Percentiles rank a stretch among this genome's conserved stretches.
Conservation (phyloP, 208 protist genomes). For the Wallacemonas rigidus region DNA sequence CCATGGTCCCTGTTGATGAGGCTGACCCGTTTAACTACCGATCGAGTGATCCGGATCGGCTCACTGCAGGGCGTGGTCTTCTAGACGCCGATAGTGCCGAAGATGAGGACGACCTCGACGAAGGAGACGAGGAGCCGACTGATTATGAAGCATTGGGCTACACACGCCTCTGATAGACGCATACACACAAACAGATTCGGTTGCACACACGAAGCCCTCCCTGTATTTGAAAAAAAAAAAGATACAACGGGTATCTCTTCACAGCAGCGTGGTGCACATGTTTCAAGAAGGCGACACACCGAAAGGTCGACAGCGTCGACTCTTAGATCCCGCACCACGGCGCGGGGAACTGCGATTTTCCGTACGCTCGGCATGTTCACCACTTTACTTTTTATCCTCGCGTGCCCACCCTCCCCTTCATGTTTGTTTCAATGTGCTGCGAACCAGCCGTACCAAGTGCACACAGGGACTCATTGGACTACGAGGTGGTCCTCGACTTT, state of each 20-base stretch:
- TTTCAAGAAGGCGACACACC: no score
- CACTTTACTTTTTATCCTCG: neutral
- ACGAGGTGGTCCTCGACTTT: no score
- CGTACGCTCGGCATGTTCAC: no score
- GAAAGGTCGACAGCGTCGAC: no score
- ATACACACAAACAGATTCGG: slow-evolving; percentile 10
- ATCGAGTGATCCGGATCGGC: neutral
- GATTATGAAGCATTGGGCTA: slow-evolving; percentile 35
- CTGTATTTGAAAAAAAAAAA: neutral
- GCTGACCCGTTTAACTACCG: slow-evolving; percentile 6
- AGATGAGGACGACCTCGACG: slow-evolving; percentile 9
- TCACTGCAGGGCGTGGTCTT: neutral
- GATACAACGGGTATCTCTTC: neutral
- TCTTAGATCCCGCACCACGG: no score
- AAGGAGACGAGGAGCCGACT: slow-evolving; percentile 15
- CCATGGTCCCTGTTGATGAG: slow-evolving; percentile 14
- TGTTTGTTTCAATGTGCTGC: neutral
- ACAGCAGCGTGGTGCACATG: no score
- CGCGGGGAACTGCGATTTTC: no score
- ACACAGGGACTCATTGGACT: no score
- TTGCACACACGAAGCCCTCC: neutral
- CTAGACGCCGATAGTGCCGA: neutral
- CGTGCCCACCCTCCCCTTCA: neutral
- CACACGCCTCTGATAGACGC: slow-evolving; percentile 21
- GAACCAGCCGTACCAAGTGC: no score